Evolutionary conservation across 2,329 filamentous ascomycete species (phyloP), one percentile per base, ranked within the genome.

Genomic region (Neocatenulostroma microsporum): DNA sequence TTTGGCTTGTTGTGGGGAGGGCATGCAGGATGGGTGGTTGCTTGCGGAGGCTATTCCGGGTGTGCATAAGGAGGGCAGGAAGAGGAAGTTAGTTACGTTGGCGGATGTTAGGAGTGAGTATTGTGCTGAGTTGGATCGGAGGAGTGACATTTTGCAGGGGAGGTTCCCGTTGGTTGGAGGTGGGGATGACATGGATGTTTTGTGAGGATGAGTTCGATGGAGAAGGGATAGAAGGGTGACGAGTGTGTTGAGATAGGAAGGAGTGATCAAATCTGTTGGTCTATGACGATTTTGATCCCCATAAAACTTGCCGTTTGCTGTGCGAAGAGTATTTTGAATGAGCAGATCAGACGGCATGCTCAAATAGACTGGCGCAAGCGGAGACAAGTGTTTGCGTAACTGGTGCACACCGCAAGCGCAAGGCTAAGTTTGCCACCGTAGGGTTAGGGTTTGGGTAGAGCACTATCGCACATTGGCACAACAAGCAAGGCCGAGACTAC

Each of bases 11-110:
- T 86, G 95, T 26, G 78, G 84, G 32, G 69, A 79, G 40, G n/a
- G n/a, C n/a, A n/a, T n/a, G n/a, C 77, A 84, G 44, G 83, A 94
- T 53, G 82, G 81, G 1, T 98, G 93, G 75, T 76, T 94, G n/a
- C 63, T 78, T 14, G 70, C 73, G 13, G 69, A 72, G 26, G 61
- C 67, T 21, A 60, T 62, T 10, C 61, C 68, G 24, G 39, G 64
- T 62, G 52, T 68, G 64, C 30, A 49, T 45, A 39, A 29, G 44
- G 42, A 27, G 21, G 3, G 9, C 3, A 6, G 27, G 34, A 82
- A 81, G 66, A 78, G 88, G 44, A 81, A 76, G 56, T 78, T 96
- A 23, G 74, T 96, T 12, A 94, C 85, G 21, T 66, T 98, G 37
- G 82, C 82, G 20, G 88, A 94, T 58, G 69, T 96, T 35, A 75